phyloP scores from a whole-genome alignment of 495 filamentous ascomycete species.

The Hypomontagnella submonticulosa region DNA sequence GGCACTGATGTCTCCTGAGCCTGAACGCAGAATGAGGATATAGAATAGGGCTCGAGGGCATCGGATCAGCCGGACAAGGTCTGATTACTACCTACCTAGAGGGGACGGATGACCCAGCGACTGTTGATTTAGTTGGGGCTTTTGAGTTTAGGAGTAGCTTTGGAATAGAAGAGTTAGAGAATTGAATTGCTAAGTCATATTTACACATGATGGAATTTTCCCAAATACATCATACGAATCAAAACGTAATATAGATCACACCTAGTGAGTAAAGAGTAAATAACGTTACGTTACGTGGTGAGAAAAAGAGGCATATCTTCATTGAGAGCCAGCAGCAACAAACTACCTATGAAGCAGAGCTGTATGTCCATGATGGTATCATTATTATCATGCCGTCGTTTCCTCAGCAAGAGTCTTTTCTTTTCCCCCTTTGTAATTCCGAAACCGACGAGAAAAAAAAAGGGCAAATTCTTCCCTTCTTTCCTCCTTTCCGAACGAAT shows the following conservation, averaged over 20 bases:
- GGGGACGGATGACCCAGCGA: not conserved
- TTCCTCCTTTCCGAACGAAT: too few species aligned
- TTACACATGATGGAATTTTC: constrained; percentile 6
- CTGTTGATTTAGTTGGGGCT: constrained; percentile 5
- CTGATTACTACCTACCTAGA: not conserved
- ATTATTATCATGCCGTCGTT: constrained; percentile 19
- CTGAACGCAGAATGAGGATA: constrained; percentile 17
- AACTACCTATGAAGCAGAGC: constrained; percentile 9
- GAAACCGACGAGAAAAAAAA: constrained; percentile 6
- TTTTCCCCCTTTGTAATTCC: constrained; percentile 1
- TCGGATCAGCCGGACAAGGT: not conserved
- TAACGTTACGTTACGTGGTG: not conserved
- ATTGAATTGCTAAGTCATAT: constrained; percentile 12
- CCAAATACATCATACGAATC: not conserved
- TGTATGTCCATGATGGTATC: constrained; percentile 2
- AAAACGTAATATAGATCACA: not conserved
- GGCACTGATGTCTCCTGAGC: constrained; percentile 2
- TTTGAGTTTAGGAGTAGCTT: constrained; percentile 20
- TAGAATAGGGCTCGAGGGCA: constrained; percentile 11
- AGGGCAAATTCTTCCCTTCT: too few species aligned
- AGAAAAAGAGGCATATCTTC: constrained; percentile 19
- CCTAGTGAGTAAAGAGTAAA: not conserved
- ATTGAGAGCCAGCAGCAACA: constrained; percentile 25
- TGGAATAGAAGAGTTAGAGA: constrained; percentile 28
- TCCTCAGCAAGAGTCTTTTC: not conserved